Conservation (phyloP, 371 early-diverging fungal species). For the Apophysomyces variabilis region DNA sequence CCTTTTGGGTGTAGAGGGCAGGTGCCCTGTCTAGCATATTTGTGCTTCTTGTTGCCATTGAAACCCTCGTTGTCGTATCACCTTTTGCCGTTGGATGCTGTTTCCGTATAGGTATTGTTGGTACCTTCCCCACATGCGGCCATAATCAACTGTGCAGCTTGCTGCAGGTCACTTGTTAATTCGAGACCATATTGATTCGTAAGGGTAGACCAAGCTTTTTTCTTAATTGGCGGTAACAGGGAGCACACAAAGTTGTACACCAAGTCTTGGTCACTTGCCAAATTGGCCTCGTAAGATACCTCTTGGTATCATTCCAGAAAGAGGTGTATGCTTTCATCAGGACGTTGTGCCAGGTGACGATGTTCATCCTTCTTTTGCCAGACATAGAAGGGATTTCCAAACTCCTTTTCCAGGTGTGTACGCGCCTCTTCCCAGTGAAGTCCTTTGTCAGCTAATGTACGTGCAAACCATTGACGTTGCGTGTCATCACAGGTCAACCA, state of each 20-base stretch:
- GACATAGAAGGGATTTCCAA: no score
- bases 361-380: no score
- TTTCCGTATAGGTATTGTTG: not conserved
- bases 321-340: no score
- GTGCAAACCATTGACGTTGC: no score
- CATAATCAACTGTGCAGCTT: not conserved
- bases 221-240: not conserved
- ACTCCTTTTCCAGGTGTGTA: no score
- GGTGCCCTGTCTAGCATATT: not conserved
- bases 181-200: not conserved
- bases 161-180: not conserved
- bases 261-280: not conserved
- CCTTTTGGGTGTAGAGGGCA: not conserved
- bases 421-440: no score
- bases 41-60: not conserved
- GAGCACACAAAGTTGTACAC: conserved; percentile 1
- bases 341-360: no score
- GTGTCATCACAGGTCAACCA: no score
- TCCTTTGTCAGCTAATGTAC: no score
- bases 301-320: conserved; percentile 2
- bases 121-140: not conserved
- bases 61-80: not conserved
- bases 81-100: not conserved
- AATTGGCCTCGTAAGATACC: not conserved
- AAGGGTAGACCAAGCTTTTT: not conserved